These are phyloP conservation scores for Sequoiadendron giganteum DNA, from an alignment of 75 land plant genomes.

Conservation along the genomic window DNA sequence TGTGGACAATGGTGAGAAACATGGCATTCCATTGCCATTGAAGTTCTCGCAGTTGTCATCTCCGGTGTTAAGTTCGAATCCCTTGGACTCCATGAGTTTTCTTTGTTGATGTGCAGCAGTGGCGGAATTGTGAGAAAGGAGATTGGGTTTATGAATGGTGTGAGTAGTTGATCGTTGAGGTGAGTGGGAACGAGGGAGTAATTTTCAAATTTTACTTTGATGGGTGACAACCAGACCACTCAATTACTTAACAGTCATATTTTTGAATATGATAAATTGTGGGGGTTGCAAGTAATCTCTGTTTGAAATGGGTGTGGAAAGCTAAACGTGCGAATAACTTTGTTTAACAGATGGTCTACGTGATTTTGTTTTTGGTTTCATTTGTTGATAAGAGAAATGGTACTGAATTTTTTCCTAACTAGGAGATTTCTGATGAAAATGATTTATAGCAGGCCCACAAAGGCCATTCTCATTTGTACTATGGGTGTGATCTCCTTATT, in stretches of 20 bases:
- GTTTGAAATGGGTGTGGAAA: too few species aligned
- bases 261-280: not conserved
- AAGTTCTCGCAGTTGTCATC: constrained; percentile 6
- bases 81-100: constrained; percentile 2
- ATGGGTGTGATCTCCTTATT: too few species aligned
- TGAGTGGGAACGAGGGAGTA: not conserved
- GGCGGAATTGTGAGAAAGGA: not conserved
- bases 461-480: too few species aligned
- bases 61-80: constrained; percentile 4
- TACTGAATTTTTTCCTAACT: too few species aligned
- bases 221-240: not conserved
- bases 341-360: not conserved
- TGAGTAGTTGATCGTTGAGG: not conserved
- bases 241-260: not conserved
- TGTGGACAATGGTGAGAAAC: not conserved
- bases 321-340: not conserved
- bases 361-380: too few species aligned
- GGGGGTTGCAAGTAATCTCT: not conserved
- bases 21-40: constrained; percentile 1
- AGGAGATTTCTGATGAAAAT: too few species aligned
- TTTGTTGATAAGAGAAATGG: too few species aligned
- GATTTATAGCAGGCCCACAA: too few species aligned
- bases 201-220: not conserved
- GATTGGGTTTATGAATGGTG: not conserved
- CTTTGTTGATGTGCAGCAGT: not conserved